Base-by-base conservation (phyloP, 1,284 basidiomycete genomes). In the Coniferiporia weirii region DNA sequence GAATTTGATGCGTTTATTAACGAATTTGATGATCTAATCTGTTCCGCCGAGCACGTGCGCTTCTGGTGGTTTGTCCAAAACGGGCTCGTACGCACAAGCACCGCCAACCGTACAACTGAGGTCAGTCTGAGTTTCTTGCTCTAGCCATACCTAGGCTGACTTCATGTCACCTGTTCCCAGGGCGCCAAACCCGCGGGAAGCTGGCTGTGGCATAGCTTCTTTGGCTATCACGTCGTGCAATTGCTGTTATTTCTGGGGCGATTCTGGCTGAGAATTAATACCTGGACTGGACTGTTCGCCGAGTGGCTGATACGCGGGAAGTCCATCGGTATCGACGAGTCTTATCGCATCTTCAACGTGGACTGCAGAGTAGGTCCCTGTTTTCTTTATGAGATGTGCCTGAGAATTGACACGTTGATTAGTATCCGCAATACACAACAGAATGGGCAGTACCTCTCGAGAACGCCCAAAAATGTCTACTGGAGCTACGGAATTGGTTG, bases 51-150 rank as follows among this genome's bases (percentile, higher is more conserved):
- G 73, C 94, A 98, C 71, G 91, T 93, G 22, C 80, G 93, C n/a
- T 79, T 95, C 34, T 95, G 93, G 91, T 99, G 95, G 95, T 97
- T 89, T 74, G 93, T 95, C 1, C 87, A 91, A 60, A 83, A 86
- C 17, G 84, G 87, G 62, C 77, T 76, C 40, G 78, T 95, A 59
- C 85, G 93, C 45, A 81, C 93, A 57, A 89, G 87, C 66, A 78
- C 84, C 63, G 81, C 88, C 45, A 83, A 93, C 71, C 79, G 94
- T 55, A 91, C 93, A 1, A 72, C 75, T 55, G 87, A 93, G 77
- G 92, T 94, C 69, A n/a, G 22, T 50, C 67, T 38, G 52, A 48
- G 52, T 35, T 55, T 58, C 60, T 52, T 60, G 48, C 54, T 49
- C 52, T 12, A 50, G 35, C 20, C 43, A 15, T 22, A 49, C 54